phyloP scores from a whole-genome alignment of 257 asterid species.

The Solanum etuberosum region DNA sequence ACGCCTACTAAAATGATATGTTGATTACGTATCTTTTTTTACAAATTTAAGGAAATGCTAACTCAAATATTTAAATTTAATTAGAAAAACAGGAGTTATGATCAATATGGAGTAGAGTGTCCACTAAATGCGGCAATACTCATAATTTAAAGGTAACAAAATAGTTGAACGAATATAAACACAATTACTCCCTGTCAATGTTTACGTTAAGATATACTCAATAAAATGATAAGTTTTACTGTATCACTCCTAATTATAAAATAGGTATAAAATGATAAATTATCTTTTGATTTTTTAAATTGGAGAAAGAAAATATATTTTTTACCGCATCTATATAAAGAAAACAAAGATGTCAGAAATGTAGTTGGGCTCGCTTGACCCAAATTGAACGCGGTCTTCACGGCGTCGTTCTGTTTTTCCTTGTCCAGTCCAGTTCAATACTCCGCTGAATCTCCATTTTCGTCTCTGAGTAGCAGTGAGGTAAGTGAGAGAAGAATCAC shows the following conservation, averaged over 20 bases:
- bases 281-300: no score
- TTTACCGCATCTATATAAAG: not conserved
- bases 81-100: not conserved
- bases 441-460: not conserved
- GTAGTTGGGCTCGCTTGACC: not conserved
- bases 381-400: not conserved
- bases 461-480: not conserved
- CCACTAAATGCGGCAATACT: not conserved
- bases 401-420: not conserved
- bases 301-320: no score
- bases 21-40: not conserved
- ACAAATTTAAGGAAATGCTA: not conserved
- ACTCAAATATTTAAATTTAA: not conserved
- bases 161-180: not conserved
- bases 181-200: not conserved
- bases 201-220: not conserved
- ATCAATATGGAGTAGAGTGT: not conserved
- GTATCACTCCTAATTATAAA: not conserved
- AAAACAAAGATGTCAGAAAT: not conserved
- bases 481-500: not conserved
- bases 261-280: no score
- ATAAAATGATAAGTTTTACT: no score
- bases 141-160: not conserved
- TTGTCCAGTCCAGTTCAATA: not conserved
- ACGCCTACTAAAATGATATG: not conserved